These are phyloP conservation scores for Herpetomonas samuelpessoai DNA, from an alignment of 208 protist genomes.

Conservation along the genomic window DNA sequence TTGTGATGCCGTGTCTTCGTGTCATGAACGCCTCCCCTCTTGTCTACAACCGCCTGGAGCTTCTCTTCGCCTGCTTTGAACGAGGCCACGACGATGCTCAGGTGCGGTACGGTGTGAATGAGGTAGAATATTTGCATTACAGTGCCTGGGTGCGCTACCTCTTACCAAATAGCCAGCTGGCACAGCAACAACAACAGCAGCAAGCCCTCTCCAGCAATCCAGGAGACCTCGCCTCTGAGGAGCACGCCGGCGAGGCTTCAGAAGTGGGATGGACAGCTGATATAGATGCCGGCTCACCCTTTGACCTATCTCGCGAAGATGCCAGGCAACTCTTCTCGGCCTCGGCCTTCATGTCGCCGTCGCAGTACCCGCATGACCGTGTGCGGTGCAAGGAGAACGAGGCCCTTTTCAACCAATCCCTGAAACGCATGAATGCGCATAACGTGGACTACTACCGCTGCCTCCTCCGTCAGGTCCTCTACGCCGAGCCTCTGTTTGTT, in stretches of 20 bases:
- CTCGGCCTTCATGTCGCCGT: neutral
- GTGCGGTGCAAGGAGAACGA: conserved; percentile 58
- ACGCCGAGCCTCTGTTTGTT: conserved; percentile 65
- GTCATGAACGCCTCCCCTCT: conserved; percentile 59
- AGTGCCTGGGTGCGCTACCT: conserved; percentile 17
- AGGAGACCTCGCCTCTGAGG: neutral
- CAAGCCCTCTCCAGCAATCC: no score
- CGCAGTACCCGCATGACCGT: conserved; percentile 44
- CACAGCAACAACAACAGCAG: no score
- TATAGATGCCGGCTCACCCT: neutral
- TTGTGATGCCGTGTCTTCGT: conserved; percentile 74
- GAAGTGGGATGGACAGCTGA: no score
- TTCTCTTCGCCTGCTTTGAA: conserved; percentile 17
- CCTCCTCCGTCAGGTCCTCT: conserved; percentile 53
- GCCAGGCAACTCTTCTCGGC: neutral
- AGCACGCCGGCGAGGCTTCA: neutral
- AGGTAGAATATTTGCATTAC: conserved; percentile 35
- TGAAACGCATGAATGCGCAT: conserved; percentile 67
- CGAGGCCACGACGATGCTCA: neutral
- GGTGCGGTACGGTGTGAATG: conserved; percentile 20
- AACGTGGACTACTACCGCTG: conserved; percentile 53
- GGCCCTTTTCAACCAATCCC: conserved; percentile 56
- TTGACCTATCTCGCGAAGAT: neutral
- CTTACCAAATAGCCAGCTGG: neutral
- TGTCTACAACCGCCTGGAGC: conserved; percentile 60